Evolutionary conservation across 1,284 basidiomycete genomes (phyloP), one percentile per base, ranked within the genome.

Genomic region (Sanghuangporus sanghuang): DNA sequence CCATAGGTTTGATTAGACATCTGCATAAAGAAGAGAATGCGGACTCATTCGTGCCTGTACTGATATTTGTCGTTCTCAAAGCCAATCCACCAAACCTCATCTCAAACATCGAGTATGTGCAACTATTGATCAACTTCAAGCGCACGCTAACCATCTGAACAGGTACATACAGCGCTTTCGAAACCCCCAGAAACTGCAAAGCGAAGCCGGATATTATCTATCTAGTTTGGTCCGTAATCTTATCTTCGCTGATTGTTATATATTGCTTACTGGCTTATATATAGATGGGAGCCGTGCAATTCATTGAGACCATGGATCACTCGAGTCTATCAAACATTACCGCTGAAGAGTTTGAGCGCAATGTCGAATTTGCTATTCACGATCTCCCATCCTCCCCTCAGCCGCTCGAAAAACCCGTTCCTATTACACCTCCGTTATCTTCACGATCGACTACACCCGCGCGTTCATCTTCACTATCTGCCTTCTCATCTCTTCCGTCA

Each of bases 301-400:
- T 98, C 74, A 95, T 98, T 67, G 95, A 98, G 77, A 93, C 93
- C 0, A 95, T 99, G 92, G 97, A 98, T 74, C 92, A 96, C 67
- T 90, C 93, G 0, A 92, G 92, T 6, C 78, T 99, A 49, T 96
- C 94, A 12, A 90, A 93, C 70, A 96, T 98, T 67, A 89, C 92
- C 0, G 92, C 96, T 73, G 89, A 91, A 58, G 93, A 98, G 69
- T 98, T 99, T 66, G 96, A 98, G 73, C 80, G 87, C 63, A 89
- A 92, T 66, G 91, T 95, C n/a, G 95, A 96, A 74, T 74, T 80
- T 14, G 93, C 93, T 1, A 93, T 97, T 55, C 86, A 87, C 71
- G 77, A 84, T 2, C 80, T 96, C 0, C 89, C 92, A 11, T 79
- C 80, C 7, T 86, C 87, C 5, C 69, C 71, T 11, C 57, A 62